A percentile compares a stretch with the other conserved stretches of the same genome.
These are phyloP conservation scores for Spiraea crenata DNA, from an alignment of 331 rosid species.

Conservation along the genomic window DNA sequence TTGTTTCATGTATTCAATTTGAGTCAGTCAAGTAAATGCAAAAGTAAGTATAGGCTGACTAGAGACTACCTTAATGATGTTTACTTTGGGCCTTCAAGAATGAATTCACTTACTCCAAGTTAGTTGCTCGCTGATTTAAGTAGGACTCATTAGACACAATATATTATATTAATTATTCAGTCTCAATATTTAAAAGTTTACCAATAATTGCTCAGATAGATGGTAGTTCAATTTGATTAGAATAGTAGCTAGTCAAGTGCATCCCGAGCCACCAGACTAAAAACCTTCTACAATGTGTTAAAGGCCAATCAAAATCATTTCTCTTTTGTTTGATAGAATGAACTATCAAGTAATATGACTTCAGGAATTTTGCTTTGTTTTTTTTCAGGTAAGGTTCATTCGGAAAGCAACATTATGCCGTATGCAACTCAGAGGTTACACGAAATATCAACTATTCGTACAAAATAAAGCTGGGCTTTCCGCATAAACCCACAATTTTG, in stretches of 20 bases:
- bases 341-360: background rate
- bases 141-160: too few species aligned
- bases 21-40: slow-evolving; percentile 22
- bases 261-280: too few species aligned
- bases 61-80: background rate
- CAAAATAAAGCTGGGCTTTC: slow-evolving; percentile 25
- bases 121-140: too few species aligned
- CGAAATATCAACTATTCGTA: too few species aligned
- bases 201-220: too few species aligned
- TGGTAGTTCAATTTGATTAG: too few species aligned
- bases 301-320: background rate
- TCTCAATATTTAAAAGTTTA: too few species aligned
- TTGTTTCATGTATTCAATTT: slow-evolving; percentile 22
- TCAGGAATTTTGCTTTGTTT: background rate
- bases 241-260: background rate
- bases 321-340: background rate
- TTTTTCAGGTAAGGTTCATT: background rate
- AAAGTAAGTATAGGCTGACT: background rate
- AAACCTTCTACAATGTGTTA: background rate
- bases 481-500: slow-evolving; percentile 27
- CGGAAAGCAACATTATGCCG: slow-evolving; percentile 43
- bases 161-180: too few species aligned
- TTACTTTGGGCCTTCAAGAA: too few species aligned
- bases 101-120: too few species aligned
- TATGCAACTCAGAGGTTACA: slow-evolving; percentile 8